These are phyloP conservation scores for Tylopilus subfusipes DNA, from an alignment of 768 basidiomycete genomes.

Conservation along the genomic window DNA sequence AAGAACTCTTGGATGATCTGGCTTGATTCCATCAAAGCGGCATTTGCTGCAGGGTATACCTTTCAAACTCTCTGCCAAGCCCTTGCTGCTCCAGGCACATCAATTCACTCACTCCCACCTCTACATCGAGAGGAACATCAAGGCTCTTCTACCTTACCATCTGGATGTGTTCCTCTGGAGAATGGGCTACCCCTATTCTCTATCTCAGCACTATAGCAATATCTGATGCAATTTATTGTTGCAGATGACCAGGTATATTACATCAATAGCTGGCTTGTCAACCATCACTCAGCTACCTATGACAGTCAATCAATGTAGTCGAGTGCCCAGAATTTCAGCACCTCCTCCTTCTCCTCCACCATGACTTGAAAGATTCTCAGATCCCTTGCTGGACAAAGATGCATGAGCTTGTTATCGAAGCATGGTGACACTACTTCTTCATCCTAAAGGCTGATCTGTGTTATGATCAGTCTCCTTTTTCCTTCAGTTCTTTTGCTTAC, in stretches of 20 bases:
- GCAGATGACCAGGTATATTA: too few species aligned
- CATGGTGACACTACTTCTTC: background rate
- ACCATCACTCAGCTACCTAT: too few species aligned
- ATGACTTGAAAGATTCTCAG: too few species aligned
- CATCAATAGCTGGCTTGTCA: background rate
- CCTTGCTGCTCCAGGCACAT: background rate
- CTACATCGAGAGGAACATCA: too few species aligned
- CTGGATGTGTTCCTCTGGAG: background rate
- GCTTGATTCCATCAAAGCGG: background rate
- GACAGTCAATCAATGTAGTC: background rate
- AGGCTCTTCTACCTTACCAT: too few species aligned
- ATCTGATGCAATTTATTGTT: too few species aligned
- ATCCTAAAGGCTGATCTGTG: background rate
- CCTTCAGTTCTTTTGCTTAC: too few species aligned
- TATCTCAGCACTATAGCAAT: too few species aligned
- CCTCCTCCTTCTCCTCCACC: background rate
- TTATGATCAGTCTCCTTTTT: too few species aligned
- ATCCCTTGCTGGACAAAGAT: too few species aligned
- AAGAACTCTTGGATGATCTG: background rate
- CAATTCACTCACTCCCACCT: background rate
- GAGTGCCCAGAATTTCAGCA: background rate
- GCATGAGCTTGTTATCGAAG: too few species aligned
- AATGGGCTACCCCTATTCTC: background rate
- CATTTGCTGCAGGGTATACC: background rate
- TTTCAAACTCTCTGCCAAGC: background rate